Percentiles rank a stretch among this genome's conserved stretches.
Evolutionary conservation across 106 monocot species (phyloP).

Genomic region (Cymbidium sinense): DNA sequence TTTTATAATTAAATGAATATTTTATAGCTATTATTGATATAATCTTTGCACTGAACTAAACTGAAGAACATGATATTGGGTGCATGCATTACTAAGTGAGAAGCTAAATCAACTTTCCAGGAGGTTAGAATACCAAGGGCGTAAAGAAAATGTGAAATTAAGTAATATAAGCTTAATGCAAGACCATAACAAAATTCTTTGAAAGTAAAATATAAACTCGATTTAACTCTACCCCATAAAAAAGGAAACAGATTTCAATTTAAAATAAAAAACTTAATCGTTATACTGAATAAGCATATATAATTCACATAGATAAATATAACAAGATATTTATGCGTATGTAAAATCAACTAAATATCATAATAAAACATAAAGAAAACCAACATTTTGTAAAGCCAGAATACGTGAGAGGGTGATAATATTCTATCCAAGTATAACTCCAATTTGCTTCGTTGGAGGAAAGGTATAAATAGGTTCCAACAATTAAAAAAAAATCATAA

Average conservation of each 20-base stretch:
- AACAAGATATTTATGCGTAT: neutral
- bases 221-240: neutral
- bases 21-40: neutral
- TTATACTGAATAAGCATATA: neutral
- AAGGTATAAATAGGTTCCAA: neutral
- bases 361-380: neutral
- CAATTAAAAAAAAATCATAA: neutral
- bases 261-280: neutral
- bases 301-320: neutral
- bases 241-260: neutral
- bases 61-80: neutral
- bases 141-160: neutral
- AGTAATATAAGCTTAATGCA: neutral
- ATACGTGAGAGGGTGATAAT: neutral
- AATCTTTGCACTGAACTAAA: neutral
- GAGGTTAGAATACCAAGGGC: neutral
- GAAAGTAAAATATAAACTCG: neutral
- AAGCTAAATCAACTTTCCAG: neutral
- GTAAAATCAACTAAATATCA: neutral
- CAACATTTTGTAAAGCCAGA: neutral
- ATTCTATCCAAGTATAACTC: neutral
- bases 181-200: too few relatives aligned
- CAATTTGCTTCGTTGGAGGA: neutral
- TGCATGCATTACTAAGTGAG: neutral
- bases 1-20: neutral